Percentiles rank a stretch among this genome's conserved stretches.
These are phyloP conservation scores for Hanseniaspora sp. DNA, from an alignment of 1,139 yeast genomes.

Conservation along the genomic window DNA sequence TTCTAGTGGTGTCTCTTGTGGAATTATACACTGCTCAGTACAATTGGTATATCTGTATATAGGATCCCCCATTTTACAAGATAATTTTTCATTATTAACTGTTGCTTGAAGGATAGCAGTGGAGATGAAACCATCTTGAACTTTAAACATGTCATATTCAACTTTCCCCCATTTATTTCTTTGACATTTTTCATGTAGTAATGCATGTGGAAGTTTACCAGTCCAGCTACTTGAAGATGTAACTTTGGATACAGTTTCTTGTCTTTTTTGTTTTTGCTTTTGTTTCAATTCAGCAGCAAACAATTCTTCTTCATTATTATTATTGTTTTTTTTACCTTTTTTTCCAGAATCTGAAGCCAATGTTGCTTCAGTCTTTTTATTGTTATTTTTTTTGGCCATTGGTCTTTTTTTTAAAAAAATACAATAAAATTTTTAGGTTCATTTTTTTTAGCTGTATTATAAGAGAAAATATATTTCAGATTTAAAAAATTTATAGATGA, in stretches of 20 bases:
- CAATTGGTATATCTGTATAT: conserved; percentile 29
- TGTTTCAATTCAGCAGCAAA: conserved; percentile 18
- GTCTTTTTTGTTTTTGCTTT: conserved; percentile 19
- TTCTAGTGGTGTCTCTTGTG: conserved; percentile 71
- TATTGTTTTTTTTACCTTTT: conserved; percentile 21
- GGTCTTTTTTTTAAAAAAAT: background rate
- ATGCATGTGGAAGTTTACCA: conserved; percentile 81
- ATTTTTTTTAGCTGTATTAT: too few species aligned
- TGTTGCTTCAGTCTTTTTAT: background rate
- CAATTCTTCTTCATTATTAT: conserved; percentile 16
- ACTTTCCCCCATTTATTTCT: conserved; percentile 84
- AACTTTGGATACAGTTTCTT: conserved; percentile 35
- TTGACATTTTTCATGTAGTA: conserved; percentile 80
- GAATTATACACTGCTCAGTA: conserved; percentile 35
- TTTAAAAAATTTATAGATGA: background rate
- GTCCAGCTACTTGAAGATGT: conserved; percentile 70
- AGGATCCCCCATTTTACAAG: conserved; percentile 54
- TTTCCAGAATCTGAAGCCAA: background rate
- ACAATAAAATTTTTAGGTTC: too few species aligned
- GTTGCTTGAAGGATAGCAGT: conserved; percentile 54
- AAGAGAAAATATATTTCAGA: background rate
- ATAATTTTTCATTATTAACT: conserved; percentile 58
- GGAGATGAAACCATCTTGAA: conserved; percentile 49
- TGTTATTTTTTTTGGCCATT: conserved; percentile 10
- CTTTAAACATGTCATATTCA: conserved; percentile 53